Conservation (phyloP, 441 rosid genomes). For the Syzygium syzygioides region DNA sequence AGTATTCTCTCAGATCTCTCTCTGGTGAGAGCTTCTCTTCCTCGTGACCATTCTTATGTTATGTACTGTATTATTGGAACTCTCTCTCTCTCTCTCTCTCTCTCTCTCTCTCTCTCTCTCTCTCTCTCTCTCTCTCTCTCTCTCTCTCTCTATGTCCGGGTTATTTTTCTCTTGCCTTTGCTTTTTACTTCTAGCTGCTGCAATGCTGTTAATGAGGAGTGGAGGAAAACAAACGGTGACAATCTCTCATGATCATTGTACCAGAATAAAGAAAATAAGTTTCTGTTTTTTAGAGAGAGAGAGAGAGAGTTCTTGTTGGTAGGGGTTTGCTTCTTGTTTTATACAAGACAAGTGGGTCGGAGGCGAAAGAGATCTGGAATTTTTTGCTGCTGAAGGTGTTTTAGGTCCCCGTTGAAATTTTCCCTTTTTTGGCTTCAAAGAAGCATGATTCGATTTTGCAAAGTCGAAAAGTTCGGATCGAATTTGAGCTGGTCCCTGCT, state of each 20-base stretch:
- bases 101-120: neutral
- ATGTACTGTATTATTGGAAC: slow-evolving; percentile 23
- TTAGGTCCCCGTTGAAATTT: neutral
- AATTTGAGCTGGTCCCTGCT: neutral
- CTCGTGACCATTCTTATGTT: slow-evolving; percentile 53
- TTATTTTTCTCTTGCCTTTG: neutral
- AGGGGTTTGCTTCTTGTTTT: slow-evolving; percentile 4
- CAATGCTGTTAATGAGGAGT: neutral
- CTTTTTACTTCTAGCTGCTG: neutral
- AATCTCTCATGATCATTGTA: neutral
- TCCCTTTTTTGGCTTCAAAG: neutral
- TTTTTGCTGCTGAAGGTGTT: neutral
- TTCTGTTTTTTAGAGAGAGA: neutral
- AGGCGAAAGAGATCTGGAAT: neutral
- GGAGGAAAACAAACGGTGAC: neutral
- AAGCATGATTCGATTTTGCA: neutral
- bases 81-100: slow-evolving; percentile 3
- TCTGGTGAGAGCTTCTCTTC: slow-evolving; percentile 18
- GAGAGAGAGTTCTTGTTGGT: neutral
- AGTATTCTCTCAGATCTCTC: slow-evolving; percentile 40
- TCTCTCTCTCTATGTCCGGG: neutral
- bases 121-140: neutral
- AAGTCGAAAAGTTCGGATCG: neutral
- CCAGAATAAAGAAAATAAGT: neutral
- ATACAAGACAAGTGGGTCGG: slow-evolving; percentile 13